Conservation (phyloP, 1,284 basidiomycete genomes). For the Mycosarcoma maydis region DNA sequence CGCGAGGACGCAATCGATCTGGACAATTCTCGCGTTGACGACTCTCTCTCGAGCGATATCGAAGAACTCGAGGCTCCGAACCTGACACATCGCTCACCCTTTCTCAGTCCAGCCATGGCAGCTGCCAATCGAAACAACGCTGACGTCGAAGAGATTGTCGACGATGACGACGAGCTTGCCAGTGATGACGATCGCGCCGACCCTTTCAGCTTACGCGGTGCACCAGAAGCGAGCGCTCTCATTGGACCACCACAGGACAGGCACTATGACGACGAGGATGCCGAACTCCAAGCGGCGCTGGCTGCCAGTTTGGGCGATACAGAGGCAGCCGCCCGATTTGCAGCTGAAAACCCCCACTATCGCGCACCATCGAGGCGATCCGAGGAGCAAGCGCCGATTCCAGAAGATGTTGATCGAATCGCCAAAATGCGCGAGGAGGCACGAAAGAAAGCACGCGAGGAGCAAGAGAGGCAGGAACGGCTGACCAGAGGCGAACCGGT, state of each 20-base stretch:
- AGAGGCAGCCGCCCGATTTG: conserved; percentile 22
- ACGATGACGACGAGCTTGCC: conserved; percentile 34
- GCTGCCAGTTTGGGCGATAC: conserved; percentile 55
- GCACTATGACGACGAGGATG: conserved; percentile 60
- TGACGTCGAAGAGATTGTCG: conserved; percentile 45
- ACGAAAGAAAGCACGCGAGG: conserved; percentile 36
- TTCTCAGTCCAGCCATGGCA: conserved; percentile 43
- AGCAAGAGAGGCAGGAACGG: conserved; percentile 34
- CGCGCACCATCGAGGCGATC: background rate
- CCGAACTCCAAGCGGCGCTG: conserved; percentile 58
- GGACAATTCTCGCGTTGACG: conserved; percentile 29
- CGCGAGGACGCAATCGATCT: conserved; percentile 45
- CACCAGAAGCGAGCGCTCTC: conserved; percentile 44
- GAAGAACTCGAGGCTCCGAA: conserved; percentile 23
- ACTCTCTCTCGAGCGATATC: conserved; percentile 18
- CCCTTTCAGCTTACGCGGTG: conserved; percentile 43
- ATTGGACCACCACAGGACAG: conserved; percentile 46
- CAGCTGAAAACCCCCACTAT: conserved; percentile 15
- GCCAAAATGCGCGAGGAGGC: conserved; percentile 53
- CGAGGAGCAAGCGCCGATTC: conserved; percentile 30
- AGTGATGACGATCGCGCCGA: conserved; percentile 43
- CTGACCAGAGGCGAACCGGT: conserved; percentile 27
- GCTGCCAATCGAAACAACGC: conserved; percentile 43
- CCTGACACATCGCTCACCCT: conserved; percentile 37
- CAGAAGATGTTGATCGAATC: conserved; percentile 55